Evolutionary conservation across 2,329 filamentous ascomycete species (phyloP), one percentile per base, ranked within the genome.

Genomic region (Boeremia lycopersici): DNA sequence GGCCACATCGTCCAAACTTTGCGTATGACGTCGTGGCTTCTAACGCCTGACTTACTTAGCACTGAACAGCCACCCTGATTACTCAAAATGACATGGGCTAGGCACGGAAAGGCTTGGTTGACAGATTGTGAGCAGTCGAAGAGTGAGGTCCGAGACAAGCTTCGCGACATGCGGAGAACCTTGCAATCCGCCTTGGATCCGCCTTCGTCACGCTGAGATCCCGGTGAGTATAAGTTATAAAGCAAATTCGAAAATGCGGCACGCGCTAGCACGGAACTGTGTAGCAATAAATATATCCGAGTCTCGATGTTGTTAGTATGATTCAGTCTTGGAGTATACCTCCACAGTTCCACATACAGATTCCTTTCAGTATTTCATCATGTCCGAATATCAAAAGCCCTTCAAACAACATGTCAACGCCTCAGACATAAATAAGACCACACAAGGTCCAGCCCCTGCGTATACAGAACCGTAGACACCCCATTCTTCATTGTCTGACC

Each of bases 141-240:
- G 19, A 5, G 19, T 33, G 10, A 15, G 29, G 6, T 3, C n/a
- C 10, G n/a, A 15, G 23, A 42, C 13, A 53, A 39, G 39, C 31
- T 53, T 34, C 19, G 13, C 12, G n/a, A 12, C 2, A 30, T 13
- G 39, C 17, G 26, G 35, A 33, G 29, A 34, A 15, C 13, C 33
- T 34, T 48, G 52, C 25, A 41, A 42, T 49, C 39, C 15, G 51
- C 51, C 51, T 44, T 17, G 13, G 13, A 34, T 30, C 44, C 29
- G 39, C 45, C 51, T 38, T 54, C 34, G 40, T 26, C 52, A 35
- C 25, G 49, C 40, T 28, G 26, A n/a, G 11, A 25, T 12, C 40
- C 46, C 19, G 5, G 40, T 42, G 40, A 55, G 4, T 12, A 10
- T n/a, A 26, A 49, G 19, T 38, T 35, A 13, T 28, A 13, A 33